Evolutionary conservation across 768 basidiomycete species (phyloP).

Genomic region (Gloeostereum incarnatum): DNA sequence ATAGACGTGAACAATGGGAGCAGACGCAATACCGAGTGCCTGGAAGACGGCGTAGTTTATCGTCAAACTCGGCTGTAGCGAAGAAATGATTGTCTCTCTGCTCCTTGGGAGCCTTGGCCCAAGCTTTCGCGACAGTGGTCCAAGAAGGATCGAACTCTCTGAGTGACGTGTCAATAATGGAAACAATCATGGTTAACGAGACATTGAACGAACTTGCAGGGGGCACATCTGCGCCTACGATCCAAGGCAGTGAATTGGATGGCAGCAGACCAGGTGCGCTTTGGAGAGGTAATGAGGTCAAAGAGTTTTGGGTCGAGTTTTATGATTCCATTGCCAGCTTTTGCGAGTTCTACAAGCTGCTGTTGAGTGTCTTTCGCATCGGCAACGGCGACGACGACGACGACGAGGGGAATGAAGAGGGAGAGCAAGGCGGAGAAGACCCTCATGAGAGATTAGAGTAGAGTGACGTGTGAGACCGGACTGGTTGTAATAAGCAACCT

Average conservation of each 20-base stretch:
- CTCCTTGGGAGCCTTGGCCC: conserved; percentile 50
- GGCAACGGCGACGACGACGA: conserved; percentile 22
- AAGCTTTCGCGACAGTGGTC: conserved; percentile 76
- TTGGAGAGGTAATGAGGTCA: conserved; percentile 65
- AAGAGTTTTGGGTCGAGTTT: conserved; percentile 68
- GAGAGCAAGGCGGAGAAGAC: conserved; percentile 19
- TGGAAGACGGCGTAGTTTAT: conserved; percentile 70
- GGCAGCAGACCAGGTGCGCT: conserved; percentile 81
- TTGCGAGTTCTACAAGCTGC: conserved; percentile 61
- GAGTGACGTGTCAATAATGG: conserved; percentile 1
- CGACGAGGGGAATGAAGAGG: conserved; percentile 12
- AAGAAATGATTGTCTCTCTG: conserved; percentile 87
- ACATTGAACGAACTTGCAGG: conserved; percentile 69
- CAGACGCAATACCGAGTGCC: conserved; percentile 60
- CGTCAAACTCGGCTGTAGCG: conserved; percentile 81
- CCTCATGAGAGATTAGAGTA: too few species aligned
- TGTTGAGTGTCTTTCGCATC: conserved; percentile 23
- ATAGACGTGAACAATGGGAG: conserved; percentile 77
- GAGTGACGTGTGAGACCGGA: conserved; percentile 21
- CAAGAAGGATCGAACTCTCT: conserved; percentile 86
- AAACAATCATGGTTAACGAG: neutral
- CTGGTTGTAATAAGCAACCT: too few species aligned
- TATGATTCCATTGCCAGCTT: conserved; percentile 70
- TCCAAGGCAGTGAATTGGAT: conserved; percentile 87
- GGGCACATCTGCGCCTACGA: conserved; percentile 72